Percentiles rank a stretch among this genome's conserved stretches.
Evolutionary conservation across 2,329 filamentous ascomycete species (phyloP).

Genomic region (Trichoderma aggressivum): DNA sequence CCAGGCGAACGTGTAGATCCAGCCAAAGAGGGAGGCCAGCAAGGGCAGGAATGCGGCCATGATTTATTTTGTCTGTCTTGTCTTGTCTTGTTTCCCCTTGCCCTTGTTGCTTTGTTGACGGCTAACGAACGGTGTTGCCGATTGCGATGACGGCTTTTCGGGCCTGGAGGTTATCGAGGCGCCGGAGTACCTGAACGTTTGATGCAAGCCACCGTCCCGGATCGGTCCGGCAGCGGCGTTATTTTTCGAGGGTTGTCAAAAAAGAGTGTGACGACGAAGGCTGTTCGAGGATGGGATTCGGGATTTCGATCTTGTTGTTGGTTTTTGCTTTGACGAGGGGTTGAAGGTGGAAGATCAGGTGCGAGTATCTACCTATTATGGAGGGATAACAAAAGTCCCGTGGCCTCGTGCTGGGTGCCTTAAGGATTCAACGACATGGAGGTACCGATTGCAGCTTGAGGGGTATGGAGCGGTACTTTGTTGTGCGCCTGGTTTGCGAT

Average conservation of each 20-base stretch:
- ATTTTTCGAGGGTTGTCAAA: neutral
- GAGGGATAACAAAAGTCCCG: neutral
- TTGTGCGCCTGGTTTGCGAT: neutral
- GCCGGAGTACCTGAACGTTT: neutral
- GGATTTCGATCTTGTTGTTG: neutral
- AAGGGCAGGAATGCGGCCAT: slow-evolving; percentile 42
- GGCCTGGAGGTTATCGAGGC: neutral
- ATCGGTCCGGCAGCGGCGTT: neutral
- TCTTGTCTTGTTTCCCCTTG: neutral
- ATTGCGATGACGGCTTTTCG: neutral
- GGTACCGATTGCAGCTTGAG: neutral
- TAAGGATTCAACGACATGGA: neutral
- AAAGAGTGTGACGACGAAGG: neutral
- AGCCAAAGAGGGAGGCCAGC: slow-evolving; percentile 62
- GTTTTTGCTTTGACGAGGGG: neutral
- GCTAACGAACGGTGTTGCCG: neutral
- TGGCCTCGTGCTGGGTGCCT: neutral
- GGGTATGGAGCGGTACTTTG: slow-evolving; percentile 6
- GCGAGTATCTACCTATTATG: neutral
- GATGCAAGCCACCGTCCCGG: slow-evolving; percentile 8
- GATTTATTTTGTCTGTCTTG: neutral
- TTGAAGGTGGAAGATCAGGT: neutral
- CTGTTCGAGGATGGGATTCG: neutral
- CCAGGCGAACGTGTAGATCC: slow-evolving; percentile 76
- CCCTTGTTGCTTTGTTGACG: too few species aligned